phyloP scores from a whole-genome alignment of 306 rosid species.

The Coriaria nepalensis region DNA sequence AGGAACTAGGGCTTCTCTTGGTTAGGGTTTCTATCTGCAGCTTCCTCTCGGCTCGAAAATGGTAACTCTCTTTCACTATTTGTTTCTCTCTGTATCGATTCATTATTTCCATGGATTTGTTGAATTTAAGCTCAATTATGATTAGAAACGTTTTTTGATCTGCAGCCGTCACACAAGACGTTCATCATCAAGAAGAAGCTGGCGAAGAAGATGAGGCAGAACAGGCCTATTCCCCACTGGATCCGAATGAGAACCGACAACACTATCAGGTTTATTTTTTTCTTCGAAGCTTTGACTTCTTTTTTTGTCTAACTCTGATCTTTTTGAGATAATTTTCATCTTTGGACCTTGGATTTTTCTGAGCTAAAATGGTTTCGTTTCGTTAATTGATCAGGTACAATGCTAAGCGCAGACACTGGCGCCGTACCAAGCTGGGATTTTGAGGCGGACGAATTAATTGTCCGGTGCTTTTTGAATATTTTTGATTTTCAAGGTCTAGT shows the following conservation, averaged over 20 bases:
- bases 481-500: neutral
- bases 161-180: slow-evolving; percentile 75
- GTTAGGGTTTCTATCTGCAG: slow-evolving; percentile 17
- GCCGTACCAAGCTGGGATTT: slow-evolving; percentile 75
- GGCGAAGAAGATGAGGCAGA: slow-evolving; percentile 90
- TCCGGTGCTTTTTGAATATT: neutral
- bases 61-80: slow-evolving; percentile 17
- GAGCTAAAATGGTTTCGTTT: neutral
- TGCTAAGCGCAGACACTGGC: slow-evolving; percentile 89
- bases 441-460: slow-evolving; percentile 18
- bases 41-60: slow-evolving; percentile 26
- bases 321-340: neutral
- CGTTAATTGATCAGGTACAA: slow-evolving; percentile 34
- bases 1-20: neutral
- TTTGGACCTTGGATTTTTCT: neutral
- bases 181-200: slow-evolving; percentile 84
- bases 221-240: slow-evolving; percentile 81
- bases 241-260: slow-evolving; percentile 74
- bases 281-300: neutral
- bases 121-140: neutral
- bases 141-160: neutral
- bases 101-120: neutral
- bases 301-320: neutral
- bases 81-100: neutral
- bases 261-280: slow-evolving; percentile 39